These are phyloP conservation scores for Boletus sp. DNA, from an alignment of 768 basidiomycete species.

Conservation along the genomic window DNA sequence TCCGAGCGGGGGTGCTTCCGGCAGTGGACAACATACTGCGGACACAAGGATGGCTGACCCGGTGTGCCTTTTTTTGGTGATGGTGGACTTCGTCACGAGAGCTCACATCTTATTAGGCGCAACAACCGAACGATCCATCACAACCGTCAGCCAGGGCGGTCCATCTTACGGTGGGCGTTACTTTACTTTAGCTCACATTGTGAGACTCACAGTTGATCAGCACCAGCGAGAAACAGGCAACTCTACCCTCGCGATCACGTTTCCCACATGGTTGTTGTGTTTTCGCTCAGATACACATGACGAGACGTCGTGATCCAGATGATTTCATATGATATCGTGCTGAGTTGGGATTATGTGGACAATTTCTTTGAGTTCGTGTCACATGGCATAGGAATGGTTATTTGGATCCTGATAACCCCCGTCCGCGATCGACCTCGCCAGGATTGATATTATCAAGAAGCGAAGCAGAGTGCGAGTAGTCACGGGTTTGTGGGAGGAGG, in stretches of 20 bases:
- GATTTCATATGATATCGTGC: not conserved
- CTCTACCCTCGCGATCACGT: not conserved
- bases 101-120: too few relatives aligned
- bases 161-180: not conserved
- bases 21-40: not conserved
- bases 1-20: not conserved
- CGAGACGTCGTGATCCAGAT: not conserved
- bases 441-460: too few relatives aligned
- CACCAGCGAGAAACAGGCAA: not conserved
- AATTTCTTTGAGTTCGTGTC: too few relatives aligned
- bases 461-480: too few relatives aligned
- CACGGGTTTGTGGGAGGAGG: too few relatives aligned
- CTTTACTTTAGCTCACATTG: not conserved
- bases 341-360: too few relatives aligned
- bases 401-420: too few relatives aligned
- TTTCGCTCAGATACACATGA: not conserved
- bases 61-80: too few relatives aligned
- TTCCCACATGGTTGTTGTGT: not conserved
- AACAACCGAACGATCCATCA: not conserved
- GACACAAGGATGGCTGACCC: not conserved
- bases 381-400: too few relatives aligned
- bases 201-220: not conserved
- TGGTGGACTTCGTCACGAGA: too few relatives aligned
- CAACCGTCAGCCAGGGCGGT: not conserved
- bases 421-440: too few relatives aligned